Percentiles rank a stretch among this genome's conserved stretches.
phyloP scores from a whole-genome alignment of 768 basidiomycete genomes.

The Boletus reticulatus region DNA sequence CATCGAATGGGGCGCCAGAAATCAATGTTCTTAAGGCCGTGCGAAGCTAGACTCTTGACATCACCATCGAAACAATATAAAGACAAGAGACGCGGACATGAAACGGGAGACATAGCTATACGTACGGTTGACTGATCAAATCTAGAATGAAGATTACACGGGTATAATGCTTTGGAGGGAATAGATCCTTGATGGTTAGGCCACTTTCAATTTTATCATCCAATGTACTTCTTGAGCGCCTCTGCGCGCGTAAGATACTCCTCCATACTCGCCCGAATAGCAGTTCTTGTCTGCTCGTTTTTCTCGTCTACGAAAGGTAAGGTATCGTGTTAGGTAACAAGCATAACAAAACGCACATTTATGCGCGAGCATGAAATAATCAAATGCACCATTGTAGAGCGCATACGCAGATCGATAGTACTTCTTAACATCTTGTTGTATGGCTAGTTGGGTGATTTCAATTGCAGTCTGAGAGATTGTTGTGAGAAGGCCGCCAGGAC shows the following conservation, averaged over 20 bases:
- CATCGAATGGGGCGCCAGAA: no score
- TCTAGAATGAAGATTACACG: no score
- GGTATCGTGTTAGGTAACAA: not conserved
- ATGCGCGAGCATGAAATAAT: conserved; percentile 96
- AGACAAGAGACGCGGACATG: no score
- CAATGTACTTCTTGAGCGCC: conserved; percentile 65
- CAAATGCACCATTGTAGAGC: conserved; percentile 87
- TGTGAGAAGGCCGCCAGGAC: not conserved
- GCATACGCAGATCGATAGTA: conserved; percentile 92
- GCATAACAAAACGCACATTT: conserved; percentile 54
- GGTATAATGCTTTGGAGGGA: no score
- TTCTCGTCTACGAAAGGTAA: conserved; percentile 54
- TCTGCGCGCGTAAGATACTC: conserved; percentile 92
- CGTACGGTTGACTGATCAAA: no score
- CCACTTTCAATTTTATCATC: not conserved
- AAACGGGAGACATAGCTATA: no score
- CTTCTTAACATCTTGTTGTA: conserved; percentile 85
- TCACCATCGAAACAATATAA: no score
- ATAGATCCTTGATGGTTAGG: no score
- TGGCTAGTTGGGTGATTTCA: conserved; percentile 83
- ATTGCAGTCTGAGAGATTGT: conserved; percentile 57
- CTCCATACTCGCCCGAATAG: conserved; percentile 81
- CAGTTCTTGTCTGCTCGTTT: conserved; percentile 81
- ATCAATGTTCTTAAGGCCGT: no score
- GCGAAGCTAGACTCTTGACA: no score